Percentiles rank a stretch among this genome's conserved stretches.
Evolutionary conservation across 495 filamentous ascomycete genomes (phyloP).

Genomic region (Daldinia bambusicola): DNA sequence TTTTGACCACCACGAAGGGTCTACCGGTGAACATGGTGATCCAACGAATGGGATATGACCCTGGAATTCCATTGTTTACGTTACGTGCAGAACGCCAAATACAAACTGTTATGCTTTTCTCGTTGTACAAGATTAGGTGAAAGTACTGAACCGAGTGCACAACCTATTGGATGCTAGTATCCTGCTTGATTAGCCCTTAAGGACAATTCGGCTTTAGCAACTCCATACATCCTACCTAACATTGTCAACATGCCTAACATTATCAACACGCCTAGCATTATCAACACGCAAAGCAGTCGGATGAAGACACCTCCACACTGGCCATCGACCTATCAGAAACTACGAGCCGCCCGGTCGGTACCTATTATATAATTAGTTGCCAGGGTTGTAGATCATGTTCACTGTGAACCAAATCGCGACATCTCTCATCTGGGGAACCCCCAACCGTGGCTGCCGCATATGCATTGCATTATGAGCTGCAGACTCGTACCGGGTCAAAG

Average conservation of each 20-base stretch:
- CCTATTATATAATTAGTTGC: background rate
- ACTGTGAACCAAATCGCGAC: background rate
- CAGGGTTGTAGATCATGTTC: background rate
- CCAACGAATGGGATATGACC: background rate
- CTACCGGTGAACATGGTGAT: background rate
- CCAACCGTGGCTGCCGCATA: constrained; percentile 10
- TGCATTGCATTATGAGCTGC: constrained; percentile 21
- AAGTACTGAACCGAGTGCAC: constrained; percentile 5
- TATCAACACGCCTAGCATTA: no score
- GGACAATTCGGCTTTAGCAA: background rate
- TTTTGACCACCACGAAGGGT: background rate
- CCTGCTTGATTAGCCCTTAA: background rate
- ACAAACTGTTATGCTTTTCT: background rate
- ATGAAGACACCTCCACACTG: constrained; percentile 30
- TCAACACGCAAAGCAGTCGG: constrained; percentile 13
- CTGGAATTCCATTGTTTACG: background rate
- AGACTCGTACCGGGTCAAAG: constrained; percentile 1
- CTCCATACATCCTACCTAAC: no score
- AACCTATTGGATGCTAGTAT: background rate
- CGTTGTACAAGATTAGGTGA: constrained; percentile 11
- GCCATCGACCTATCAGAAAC: constrained; percentile 12
- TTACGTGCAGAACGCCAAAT: constrained; percentile 7
- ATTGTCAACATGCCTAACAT: constrained; percentile 27
- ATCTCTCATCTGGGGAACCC: constrained; percentile 15
- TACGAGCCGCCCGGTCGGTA: constrained; percentile 25